Base-by-base conservation (phyloP, 2,329 filamentous ascomycete species). In the Phialemoniopsis sp. region DNA sequence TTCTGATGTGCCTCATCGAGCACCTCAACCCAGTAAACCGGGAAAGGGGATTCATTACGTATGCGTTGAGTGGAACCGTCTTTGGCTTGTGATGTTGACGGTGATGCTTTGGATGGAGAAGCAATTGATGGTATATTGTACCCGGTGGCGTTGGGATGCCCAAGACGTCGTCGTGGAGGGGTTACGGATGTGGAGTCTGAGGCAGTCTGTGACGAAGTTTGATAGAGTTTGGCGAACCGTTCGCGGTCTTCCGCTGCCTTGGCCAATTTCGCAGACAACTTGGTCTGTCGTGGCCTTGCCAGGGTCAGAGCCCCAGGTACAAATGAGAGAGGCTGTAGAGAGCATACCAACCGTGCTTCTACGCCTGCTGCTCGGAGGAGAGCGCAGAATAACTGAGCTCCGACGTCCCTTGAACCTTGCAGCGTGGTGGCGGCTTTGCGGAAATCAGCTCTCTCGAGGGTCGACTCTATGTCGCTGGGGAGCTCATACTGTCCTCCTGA, bases 1-100 rank as follows among this genome's bases (percentile, higher is more conserved):
- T 89, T 95, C 56, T 96, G 87, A 47, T 89, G 80, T 1, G 86
- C 85, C 38, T 81, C 71, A 46, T 96, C 90, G 47, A 95, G 87
- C 4, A 88, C 83, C 63, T 98, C 93, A 1, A 96, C 84, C 93
- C 93, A 98, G 57, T 89, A 97, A 4, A 97, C 74, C 0, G 93
- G 93, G 52, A 84, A 87, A 0, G 78, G 62, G 0, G 89, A 90
- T 54, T 91, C 87, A 28, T 89, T 87, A 17, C 73, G 73, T 10
- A 85, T 75, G 13, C 56, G 63, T 39, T 63, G 66, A 10, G 55
- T 26, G 21, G 21, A 26, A 64, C 37, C 48, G 52, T 17, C 56
- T 62, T 53, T 56, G 59, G 52, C 51, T n/a, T 54, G 54, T 2
- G 57, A 46, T 1, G 49, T 49, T 2, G 59, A 67, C 10, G 62